These are phyloP conservation scores for Talaromyces piceae DNA, from an alignment of 2,329 filamentous ascomycete species.

Conservation along the genomic window DNA sequence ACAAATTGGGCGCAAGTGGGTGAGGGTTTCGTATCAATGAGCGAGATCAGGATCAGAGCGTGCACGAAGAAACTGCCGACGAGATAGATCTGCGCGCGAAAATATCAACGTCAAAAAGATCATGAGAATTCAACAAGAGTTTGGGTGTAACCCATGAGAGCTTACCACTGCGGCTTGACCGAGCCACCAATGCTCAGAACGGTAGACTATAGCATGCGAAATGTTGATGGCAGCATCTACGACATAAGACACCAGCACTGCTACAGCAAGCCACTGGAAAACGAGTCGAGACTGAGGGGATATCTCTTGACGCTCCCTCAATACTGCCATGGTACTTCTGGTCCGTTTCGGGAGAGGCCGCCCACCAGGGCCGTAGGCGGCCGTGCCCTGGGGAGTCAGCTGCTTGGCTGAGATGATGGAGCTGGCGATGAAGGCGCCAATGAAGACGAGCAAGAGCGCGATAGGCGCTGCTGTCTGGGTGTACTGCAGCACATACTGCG, in stretches of 20 bases:
- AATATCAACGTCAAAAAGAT: too few species aligned
- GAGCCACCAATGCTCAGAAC: constrained; percentile 70
- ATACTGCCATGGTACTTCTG: constrained; percentile 41
- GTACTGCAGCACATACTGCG: constrained; percentile 44
- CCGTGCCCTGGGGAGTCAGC: constrained; percentile 40
- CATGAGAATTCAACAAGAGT: background rate
- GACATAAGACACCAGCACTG: constrained; percentile 66
- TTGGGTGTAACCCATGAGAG: constrained; percentile 8
- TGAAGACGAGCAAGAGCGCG: constrained; percentile 57
- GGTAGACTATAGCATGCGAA: constrained; percentile 60
- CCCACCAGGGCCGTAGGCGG: constrained; percentile 70
- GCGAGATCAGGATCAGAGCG: constrained; percentile 73
- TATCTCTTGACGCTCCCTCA: constrained; percentile 48
- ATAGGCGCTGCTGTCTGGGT: constrained; percentile 57
- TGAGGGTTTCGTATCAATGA: constrained; percentile 74
- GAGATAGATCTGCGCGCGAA: constrained; percentile 62
- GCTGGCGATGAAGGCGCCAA: constrained; percentile 53
- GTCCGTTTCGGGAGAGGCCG: constrained; percentile 70
- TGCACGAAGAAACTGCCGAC: constrained; percentile 81
- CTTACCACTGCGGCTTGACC: constrained; percentile 69
- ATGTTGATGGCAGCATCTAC: constrained; percentile 68
- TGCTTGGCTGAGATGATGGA: constrained; percentile 50
- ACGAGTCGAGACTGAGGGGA: constrained; percentile 60
- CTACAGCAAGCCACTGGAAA: constrained; percentile 67
- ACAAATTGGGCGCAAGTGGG: constrained; percentile 73